Percentiles rank a stretch among this genome's conserved stretches.
Evolutionary conservation across 202 grass and related monocot species (phyloP).

Genomic region (Alloteropsis angusta): DNA sequence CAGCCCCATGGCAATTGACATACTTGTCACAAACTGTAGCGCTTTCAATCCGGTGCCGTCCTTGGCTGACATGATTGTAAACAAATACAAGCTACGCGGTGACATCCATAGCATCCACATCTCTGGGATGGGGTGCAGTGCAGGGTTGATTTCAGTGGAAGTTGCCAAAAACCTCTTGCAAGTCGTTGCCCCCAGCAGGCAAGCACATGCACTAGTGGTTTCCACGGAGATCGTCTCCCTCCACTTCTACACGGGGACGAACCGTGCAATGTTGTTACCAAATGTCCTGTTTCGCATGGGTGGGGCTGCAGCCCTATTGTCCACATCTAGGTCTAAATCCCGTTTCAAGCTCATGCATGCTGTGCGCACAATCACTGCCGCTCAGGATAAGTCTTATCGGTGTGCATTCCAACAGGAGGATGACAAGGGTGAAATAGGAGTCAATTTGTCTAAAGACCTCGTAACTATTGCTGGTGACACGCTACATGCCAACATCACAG

Average conservation of each 20-base stretch:
- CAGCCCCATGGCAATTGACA: conserved; percentile 27
- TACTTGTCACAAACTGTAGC: conserved; percentile 54
- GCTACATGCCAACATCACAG: conserved; percentile 44
- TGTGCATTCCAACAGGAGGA: conserved; percentile 53
- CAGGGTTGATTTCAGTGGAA: conserved; percentile 45
- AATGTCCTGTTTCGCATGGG: conserved; percentile 54
- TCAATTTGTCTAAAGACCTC: conserved; percentile 58
- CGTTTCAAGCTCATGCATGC: conserved; percentile 44
- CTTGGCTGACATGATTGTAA: conserved; percentile 40
- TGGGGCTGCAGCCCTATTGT: conserved; percentile 32
- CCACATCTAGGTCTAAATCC: conserved; percentile 18
- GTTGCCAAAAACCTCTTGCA: conserved; percentile 33
- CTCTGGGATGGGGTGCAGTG: conserved; percentile 74
- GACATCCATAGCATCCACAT: conserved; percentile 43
- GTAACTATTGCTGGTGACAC: conserved; percentile 35
- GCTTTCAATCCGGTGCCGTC: conserved; percentile 53
- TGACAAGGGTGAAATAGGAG: conserved; percentile 27
- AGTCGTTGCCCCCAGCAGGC: neutral
- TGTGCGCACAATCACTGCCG: conserved; percentile 48
- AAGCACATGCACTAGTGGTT: conserved; percentile 37
- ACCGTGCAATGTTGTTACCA: conserved; percentile 41
- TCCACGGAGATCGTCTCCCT: conserved; percentile 28
- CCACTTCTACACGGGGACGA: conserved; percentile 38
- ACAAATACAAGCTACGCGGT: conserved; percentile 41
- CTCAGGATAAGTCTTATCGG: conserved; percentile 39